Evolutionary conservation across 1,284 basidiomycete species (phyloP).

Genomic region (Baeospora myosura): DNA sequence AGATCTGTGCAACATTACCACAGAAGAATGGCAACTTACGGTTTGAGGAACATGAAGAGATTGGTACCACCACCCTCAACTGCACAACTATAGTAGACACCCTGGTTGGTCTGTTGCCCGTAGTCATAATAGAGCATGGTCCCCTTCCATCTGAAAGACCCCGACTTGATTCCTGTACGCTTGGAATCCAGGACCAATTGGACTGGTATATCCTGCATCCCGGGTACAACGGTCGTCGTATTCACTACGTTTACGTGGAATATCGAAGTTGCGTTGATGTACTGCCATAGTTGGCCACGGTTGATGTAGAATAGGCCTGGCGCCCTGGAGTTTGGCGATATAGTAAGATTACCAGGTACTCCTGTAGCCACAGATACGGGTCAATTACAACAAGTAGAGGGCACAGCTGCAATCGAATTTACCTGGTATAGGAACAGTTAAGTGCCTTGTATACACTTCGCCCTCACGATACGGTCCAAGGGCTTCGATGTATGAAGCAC

Average conservation of each 20-base stretch:
- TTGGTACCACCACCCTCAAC: conserved; percentile 27
- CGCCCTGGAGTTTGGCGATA: conserved; percentile 22
- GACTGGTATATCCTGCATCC: conserved; percentile 33
- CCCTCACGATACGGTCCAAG: conserved; percentile 24
- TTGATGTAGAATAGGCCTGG: conserved; percentile 50
- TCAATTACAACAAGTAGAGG: conserved; percentile 6
- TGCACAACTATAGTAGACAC: conserved; percentile 45
- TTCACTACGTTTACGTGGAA: conserved; percentile 49
- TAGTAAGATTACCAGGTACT: conserved; percentile 29
- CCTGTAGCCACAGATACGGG: conserved; percentile 17
- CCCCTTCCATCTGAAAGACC: conserved; percentile 48
- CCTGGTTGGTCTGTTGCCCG: conserved; percentile 34
- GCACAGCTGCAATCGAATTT: conserved; percentile 1
- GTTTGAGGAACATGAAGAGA: conserved; percentile 40
- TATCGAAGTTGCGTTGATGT: conserved; percentile 48
- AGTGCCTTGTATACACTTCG: conserved; percentile 24
- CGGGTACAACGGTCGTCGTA: conserved; percentile 26
- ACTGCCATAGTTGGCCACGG: conserved; percentile 43
- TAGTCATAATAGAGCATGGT: conserved; percentile 48
- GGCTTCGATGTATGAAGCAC: conserved; percentile 40
- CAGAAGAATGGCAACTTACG: conserved; percentile 28
- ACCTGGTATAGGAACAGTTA: conserved; percentile 30
- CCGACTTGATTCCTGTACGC: conserved; percentile 30
- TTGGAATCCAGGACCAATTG: conserved; percentile 38
- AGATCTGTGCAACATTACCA: conserved; percentile 1